Evolutionary conservation across 139 green algal genomes (phyloP).

Genomic region (Auxenochlorella protothecoides): DNA sequence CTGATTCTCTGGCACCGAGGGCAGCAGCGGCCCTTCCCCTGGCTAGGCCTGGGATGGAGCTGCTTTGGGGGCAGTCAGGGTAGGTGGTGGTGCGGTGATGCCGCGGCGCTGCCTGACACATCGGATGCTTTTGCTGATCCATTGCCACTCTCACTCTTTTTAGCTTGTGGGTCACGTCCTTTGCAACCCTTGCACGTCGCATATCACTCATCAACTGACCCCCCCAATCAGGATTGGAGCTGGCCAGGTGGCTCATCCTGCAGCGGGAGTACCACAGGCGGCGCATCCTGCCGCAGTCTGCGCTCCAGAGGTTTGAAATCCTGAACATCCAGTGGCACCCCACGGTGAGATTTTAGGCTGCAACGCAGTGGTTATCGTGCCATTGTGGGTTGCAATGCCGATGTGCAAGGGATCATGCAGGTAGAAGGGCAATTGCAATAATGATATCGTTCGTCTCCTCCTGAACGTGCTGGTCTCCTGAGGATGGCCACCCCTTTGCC

Average conservation of each 20-base stretch:
- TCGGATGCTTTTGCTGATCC: too few species aligned
- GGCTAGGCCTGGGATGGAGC: slow-evolving; percentile 40
- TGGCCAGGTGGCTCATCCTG: slow-evolving; percentile 43
- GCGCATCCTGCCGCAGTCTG: slow-evolving; percentile 28
- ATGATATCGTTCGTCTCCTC: not conserved
- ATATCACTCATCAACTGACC: not conserved
- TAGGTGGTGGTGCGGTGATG: too few species aligned
- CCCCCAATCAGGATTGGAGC: slow-evolving; percentile 13
- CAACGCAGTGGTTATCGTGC: not conserved
- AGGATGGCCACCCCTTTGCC: not conserved
- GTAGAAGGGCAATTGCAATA: not conserved
- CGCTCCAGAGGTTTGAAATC: slow-evolving; percentile 30
- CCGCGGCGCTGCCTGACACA: too few species aligned
- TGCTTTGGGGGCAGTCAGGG: slow-evolving; percentile 12
- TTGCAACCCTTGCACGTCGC: too few species aligned
- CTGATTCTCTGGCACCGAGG: slow-evolving; percentile 39
- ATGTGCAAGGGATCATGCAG: too few species aligned
- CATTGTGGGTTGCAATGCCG: too few species aligned
- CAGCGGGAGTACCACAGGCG: slow-evolving; percentile 36
- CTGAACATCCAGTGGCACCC: slow-evolving; percentile 37
- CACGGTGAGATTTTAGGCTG: not conserved
- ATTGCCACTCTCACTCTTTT: too few species aligned
- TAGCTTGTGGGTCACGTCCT: too few species aligned
- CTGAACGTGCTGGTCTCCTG: not conserved
- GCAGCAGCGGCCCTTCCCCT: slow-evolving; percentile 23